A percentile compares a stretch with the other conserved stretches of the same genome.
phyloP scores from a whole-genome alignment of 2,329 filamentous ascomycete genomes.

The Alternaria viburni region DNA sequence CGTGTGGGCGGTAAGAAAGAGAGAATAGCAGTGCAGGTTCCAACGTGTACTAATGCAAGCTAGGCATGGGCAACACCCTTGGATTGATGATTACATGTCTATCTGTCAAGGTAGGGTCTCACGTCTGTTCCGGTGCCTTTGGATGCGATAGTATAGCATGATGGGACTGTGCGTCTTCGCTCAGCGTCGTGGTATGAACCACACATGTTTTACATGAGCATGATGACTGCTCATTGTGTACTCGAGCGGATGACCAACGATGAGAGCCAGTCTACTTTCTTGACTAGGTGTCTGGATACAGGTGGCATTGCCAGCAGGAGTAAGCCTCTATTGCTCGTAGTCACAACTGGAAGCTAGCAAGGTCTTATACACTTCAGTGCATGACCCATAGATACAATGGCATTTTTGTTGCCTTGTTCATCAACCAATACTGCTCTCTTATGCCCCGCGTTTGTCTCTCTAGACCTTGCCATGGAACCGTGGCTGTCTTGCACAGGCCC shows the following conservation, averaged over 20 bases:
- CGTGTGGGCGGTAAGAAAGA: constrained; percentile 38
- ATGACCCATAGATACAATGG: constrained; percentile 10
- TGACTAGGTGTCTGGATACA: constrained; percentile 10
- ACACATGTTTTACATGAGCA: not conserved
- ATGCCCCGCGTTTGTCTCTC: not conserved
- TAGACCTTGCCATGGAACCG: not conserved
- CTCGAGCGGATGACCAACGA: constrained; percentile 1
- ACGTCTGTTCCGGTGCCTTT: constrained; percentile 4
- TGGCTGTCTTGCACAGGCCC: constrained; percentile 6
- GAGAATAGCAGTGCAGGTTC: constrained; percentile 17
- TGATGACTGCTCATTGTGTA: not conserved
- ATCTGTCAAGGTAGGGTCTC: constrained; percentile 27
- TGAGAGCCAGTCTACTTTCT: not conserved
- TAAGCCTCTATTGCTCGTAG: not conserved
- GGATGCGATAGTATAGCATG: constrained; percentile 1
- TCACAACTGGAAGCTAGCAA: not conserved
- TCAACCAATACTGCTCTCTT: not conserved
- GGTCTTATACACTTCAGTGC: constrained; percentile 3
- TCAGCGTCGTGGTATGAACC: constrained; percentile 1
- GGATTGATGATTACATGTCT: constrained; percentile 3
- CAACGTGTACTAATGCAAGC: constrained; percentile 38
- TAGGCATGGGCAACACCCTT: constrained; percentile 16
- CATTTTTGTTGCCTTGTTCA: not conserved
- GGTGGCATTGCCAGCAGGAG: constrained; percentile 1
- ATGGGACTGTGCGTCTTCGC: not conserved